A percentile compares a stretch with the other conserved stretches of the same genome.
Evolutionary conservation across 2,329 filamentous ascomycete species (phyloP).

Genomic region (Acrocalymma vagum): DNA sequence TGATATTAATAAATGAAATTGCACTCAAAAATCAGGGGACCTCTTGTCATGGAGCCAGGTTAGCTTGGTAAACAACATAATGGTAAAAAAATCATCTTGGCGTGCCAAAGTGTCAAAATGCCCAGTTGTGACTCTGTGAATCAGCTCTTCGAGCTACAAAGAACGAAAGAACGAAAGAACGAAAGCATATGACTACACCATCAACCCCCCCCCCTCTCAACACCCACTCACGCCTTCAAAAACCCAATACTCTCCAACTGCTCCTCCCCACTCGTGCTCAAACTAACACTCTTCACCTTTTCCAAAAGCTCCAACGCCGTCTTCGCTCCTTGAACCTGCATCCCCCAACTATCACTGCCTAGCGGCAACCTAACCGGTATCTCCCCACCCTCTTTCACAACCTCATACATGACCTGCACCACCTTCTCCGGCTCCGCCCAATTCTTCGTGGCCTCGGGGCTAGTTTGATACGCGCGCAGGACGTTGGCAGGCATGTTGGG

Average conservation of each 20-base stretch:
- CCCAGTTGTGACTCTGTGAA: no score
- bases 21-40: no score
- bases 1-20: no score
- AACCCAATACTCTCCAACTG: conserved; percentile 29
- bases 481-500: conserved; percentile 28
- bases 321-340: conserved; percentile 40
- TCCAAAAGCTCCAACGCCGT: conserved; percentile 45
- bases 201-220: not conserved
- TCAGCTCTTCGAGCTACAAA: no score
- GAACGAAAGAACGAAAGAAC: no score
- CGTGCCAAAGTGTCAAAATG: no score
- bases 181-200: no score
- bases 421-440: conserved; percentile 47
- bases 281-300: conserved; percentile 45
- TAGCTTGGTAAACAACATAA: no score
- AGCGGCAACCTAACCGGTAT: conserved; percentile 55
- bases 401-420: conserved; percentile 46
- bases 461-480: conserved; percentile 38
- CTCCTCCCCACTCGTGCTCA: conserved; percentile 28
- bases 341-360: conserved; percentile 48
- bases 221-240: conserved; percentile 13
- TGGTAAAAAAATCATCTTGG: no score
- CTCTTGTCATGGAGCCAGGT: no score
- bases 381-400: conserved; percentile 39
- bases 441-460: conserved; percentile 27